Conservation (phyloP, 331 rosid species). For the Cydonia oblonga region DNA sequence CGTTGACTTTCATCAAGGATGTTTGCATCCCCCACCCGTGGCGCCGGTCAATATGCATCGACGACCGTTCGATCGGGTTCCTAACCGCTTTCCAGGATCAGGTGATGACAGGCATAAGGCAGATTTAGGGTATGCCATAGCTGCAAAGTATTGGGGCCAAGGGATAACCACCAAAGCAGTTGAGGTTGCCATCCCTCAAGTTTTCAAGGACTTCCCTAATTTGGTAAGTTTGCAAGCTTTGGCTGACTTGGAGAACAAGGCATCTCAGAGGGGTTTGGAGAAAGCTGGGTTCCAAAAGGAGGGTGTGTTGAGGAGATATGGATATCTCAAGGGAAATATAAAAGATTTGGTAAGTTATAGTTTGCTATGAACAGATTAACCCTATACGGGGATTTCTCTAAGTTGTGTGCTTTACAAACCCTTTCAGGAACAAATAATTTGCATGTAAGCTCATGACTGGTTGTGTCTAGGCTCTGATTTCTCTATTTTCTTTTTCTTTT, state of each 20-base stretch:
- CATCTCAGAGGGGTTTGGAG: conserved; percentile 49
- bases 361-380: conserved; percentile 20
- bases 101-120: conserved; percentile 40
- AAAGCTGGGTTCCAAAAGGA: conserved; percentile 42
- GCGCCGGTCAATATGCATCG: conserved; percentile 33
- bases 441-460: too few species aligned
- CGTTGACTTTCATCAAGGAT: conserved; percentile 37
- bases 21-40: conserved; percentile 54
- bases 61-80: conserved; percentile 36
- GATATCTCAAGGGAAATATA: conserved; percentile 20
- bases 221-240: conserved; percentile 40
- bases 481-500: too few species aligned
- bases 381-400: too few species aligned
- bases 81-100: conserved; percentile 12
- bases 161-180: conserved; percentile 42
- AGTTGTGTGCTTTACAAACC: too few species aligned
- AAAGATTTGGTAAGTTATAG: conserved; percentile 30
- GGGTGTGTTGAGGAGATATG: conserved; percentile 39
- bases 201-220: conserved; percentile 29
- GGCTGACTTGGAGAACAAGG: conserved; percentile 19
- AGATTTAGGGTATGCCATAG: conserved; percentile 38
- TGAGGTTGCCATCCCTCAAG: conserved; percentile 26
- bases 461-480: too few species aligned
- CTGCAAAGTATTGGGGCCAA: conserved; percentile 32
- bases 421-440: too few species aligned